These are phyloP conservation scores for Neofusicoccum kwambonambiense DNA, from an alignment of 2,329 filamentous ascomycete species.

Conservation along the genomic window DNA sequence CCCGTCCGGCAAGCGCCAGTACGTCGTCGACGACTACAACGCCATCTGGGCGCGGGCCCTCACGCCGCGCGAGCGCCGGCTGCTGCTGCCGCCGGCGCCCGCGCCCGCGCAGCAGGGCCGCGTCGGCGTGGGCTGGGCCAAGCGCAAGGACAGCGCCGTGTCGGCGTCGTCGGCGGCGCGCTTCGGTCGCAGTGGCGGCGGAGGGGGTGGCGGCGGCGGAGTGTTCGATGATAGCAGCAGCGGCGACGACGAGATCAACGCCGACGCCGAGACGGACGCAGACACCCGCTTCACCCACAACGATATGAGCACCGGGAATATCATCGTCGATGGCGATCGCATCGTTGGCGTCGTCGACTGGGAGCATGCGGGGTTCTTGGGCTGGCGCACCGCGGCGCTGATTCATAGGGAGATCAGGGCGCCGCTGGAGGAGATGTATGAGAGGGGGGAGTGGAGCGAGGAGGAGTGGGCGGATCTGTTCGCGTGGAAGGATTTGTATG, in stretches of 20 bases:
- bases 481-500: constrained; percentile 7
- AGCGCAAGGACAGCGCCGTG: background rate
- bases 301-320: constrained; percentile 20
- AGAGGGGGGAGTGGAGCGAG: background rate
- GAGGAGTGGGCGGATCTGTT: background rate
- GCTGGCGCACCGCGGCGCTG: constrained; percentile 19
- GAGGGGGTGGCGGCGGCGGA: background rate
- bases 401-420: constrained; percentile 18
- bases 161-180: background rate
- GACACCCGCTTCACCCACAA: constrained; percentile 22
- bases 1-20: background rate
- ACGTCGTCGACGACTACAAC: constrained; percentile 8
- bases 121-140: background rate
- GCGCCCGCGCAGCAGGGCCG: background rate
- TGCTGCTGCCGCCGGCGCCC: constrained; percentile 11
- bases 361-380: constrained; percentile 23
- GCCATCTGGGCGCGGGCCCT: constrained; percentile 11
- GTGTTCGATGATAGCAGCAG: background rate
- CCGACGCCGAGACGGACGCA: background rate
- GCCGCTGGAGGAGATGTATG: constrained; percentile 2
- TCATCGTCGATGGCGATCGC: constrained; percentile 18
- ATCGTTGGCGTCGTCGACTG: constrained; percentile 21
- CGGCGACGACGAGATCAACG: background rate
- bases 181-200: background rate
- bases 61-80: background rate